Evolutionary conservation across 129 eudicot genomes (phyloP).

Genomic region (Oenanthe sinensis): DNA sequence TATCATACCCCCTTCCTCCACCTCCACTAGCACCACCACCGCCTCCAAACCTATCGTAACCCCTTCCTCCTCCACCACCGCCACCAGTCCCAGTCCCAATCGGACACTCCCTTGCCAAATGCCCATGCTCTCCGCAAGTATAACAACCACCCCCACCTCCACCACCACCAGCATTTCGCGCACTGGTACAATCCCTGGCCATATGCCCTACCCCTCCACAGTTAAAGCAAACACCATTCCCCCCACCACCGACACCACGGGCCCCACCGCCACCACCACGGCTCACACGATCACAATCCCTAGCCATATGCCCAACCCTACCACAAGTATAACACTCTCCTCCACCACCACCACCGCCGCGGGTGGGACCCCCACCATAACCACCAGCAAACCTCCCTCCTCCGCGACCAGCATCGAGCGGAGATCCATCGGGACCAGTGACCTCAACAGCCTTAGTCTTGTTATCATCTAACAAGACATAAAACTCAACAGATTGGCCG

Average conservation of each 20-base stretch:
- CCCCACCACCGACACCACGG: conserved; percentile 27
- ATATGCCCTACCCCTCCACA: conserved; percentile 52
- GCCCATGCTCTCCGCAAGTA: conserved; percentile 30
- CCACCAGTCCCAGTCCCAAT: not conserved
- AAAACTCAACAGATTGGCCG: conserved; percentile 62
- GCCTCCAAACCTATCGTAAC: conserved; percentile 26
- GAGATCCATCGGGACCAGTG: conserved; percentile 42
- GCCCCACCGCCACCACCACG: conserved; percentile 16
- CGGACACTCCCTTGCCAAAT: conserved; percentile 3
- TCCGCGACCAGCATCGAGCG: conserved; percentile 15
- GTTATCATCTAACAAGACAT: conserved; percentile 22
- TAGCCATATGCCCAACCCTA: conserved; percentile 8
- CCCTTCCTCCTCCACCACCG: conserved; percentile 18
- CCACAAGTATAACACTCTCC: conserved; percentile 43
- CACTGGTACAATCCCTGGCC: conserved; percentile 41
- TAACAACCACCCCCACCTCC: conserved; percentile 18
- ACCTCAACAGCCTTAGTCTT: conserved; percentile 61
- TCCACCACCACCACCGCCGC: conserved; percentile 27
- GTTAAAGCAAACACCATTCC: conserved; percentile 28
- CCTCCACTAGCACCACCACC: conserved; percentile 25
- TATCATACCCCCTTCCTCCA: conserved; percentile 25
- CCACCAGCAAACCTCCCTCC: not conserved
- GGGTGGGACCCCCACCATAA: not conserved
- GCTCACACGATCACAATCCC: not conserved
- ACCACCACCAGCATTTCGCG: not conserved